Evolutionary conservation across 371 early-diverging fungal species (phyloP).

Genomic region (Mortierella sp.): DNA sequence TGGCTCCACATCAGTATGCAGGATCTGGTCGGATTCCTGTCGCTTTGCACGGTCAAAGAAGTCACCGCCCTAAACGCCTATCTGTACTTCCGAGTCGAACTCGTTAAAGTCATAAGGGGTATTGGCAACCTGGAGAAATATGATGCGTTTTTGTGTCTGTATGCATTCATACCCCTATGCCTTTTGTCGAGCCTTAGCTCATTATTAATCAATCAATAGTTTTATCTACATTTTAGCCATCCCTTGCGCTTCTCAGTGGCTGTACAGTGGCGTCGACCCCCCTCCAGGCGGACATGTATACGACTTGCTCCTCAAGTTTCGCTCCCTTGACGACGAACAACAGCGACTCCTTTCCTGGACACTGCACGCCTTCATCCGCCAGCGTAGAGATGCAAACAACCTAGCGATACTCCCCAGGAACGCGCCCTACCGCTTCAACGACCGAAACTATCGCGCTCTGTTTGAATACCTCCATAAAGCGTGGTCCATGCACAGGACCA

Average conservation of each 20-base stretch:
- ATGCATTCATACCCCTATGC: too few species aligned
- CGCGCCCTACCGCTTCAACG: not conserved
- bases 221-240: not conserved
- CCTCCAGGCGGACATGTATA: conserved; percentile 6
- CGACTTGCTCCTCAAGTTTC: conserved; percentile 17
- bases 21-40: conserved; percentile 26
- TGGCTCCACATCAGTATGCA: conserved; percentile 28
- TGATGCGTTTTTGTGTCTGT: not conserved
- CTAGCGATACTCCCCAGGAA: not conserved
- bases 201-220: too few species aligned
- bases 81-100: conserved; percentile 20
- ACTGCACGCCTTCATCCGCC: not conserved
- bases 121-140: not conserved
- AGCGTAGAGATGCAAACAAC: conserved; percentile 2
- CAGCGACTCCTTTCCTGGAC: conserved; percentile 11
- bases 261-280: not conserved
- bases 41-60: conserved; percentile 6
- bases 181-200: too few species aligned
- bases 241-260: conserved; percentile 16
- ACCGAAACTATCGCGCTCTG: not conserved
- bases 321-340: conserved; percentile 16
- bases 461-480: conserved; percentile 9
- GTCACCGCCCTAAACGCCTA: conserved; percentile 10
- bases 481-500: conserved; percentile 5
- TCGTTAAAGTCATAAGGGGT: conserved; percentile 13